Evolutionary conservation across 2,329 filamentous ascomycete genomes (phyloP).

Genomic region (Tolypocladium tundrense): DNA sequence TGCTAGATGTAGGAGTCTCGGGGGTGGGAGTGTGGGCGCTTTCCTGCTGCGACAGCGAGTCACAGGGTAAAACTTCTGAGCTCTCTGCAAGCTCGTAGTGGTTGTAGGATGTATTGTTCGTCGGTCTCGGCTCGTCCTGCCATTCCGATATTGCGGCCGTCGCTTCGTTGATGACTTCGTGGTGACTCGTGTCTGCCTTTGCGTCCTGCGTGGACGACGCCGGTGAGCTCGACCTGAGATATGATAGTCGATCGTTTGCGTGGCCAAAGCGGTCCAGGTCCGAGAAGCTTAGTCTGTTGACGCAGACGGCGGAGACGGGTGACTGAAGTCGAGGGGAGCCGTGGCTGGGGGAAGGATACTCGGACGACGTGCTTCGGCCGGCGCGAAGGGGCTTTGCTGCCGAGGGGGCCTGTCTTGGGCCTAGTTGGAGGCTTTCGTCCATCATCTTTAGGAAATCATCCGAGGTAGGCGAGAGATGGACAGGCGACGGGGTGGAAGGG

Average conservation of each 20-base stretch:
- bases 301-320: slow-evolving; percentile 11
- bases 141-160: slow-evolving; percentile 13
- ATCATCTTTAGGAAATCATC: slow-evolving; percentile 9
- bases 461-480: neutral
- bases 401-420: neutral
- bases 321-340: slow-evolving; percentile 14
- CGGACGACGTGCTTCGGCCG: slow-evolving; percentile 19
- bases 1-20: neutral
- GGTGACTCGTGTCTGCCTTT: slow-evolving; percentile 7
- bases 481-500: neutral
- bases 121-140: slow-evolving; percentile 11
- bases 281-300: slow-evolving; percentile 15
- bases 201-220: slow-evolving; percentile 6
- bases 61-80: slow-evolving; percentile 13
- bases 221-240: slow-evolving; percentile 17
- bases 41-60: slow-evolving; percentile 10
- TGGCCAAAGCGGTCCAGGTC: slow-evolving; percentile 18
- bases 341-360: slow-evolving; percentile 16
- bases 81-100: slow-evolving; percentile 16
- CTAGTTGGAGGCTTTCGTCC: slow-evolving; percentile 6
- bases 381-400: neutral
- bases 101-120: slow-evolving; percentile 10
- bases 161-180: slow-evolving; percentile 14
- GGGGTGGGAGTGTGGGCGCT: neutral
- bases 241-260: slow-evolving; percentile 17